Evolutionary conservation across 176 grass and related monocot genomes (phyloP), one percentile per base, ranked within the genome.

Genomic region (Zea mays): DNA sequence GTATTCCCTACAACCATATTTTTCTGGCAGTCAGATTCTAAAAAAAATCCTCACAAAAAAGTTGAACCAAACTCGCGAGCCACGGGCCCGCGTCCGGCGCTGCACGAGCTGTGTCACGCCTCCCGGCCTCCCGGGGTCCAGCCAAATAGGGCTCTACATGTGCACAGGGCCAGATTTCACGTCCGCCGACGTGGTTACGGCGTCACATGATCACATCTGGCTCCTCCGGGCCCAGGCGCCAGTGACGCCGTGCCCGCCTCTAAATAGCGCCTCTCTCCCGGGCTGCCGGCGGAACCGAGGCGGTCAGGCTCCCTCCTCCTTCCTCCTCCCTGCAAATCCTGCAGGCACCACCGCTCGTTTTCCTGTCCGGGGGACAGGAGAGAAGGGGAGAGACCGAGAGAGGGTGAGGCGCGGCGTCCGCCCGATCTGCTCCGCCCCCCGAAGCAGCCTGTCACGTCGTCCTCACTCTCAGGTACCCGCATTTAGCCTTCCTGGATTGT

Each of bases 221-320:
- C 5, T 4, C 3, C 0, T 38, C 37, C n/a, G 57, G 81, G 10
- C 59, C 82, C 86, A 67, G 40, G 0, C 16, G 77, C 0, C 65
- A 88, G 76, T 1, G 47, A 67, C 35, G 17, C 10, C 2, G 38
- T 11, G 33, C 10, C 17, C 11, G 76, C 49, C 81, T 84, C 81
- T 85, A 89, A 85, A 89, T 89, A 85, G 86, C 40, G 15, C 37
- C 42, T 80, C 82, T 19, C 15, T 7, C 82, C 86, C n/a, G n/a
- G n/a, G n/a, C n/a, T n/a, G n/a, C n/a, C n/a, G 72, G 34, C 47
- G 72, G 72, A 77, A 64, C 66, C 82, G 86, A 77, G 77, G 72
- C 82, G 77, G 65, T 82, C 76, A 67, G 62, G 76, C 48, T 79
- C 75, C 17, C 10, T 43, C 61, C 70, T 7, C 16, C 13, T 0